A percentile compares a stretch with the other conserved stretches of the same genome.
phyloP scores from a whole-genome alignment of 495 filamentous ascomycete species.

The Poronia punctata region DNA sequence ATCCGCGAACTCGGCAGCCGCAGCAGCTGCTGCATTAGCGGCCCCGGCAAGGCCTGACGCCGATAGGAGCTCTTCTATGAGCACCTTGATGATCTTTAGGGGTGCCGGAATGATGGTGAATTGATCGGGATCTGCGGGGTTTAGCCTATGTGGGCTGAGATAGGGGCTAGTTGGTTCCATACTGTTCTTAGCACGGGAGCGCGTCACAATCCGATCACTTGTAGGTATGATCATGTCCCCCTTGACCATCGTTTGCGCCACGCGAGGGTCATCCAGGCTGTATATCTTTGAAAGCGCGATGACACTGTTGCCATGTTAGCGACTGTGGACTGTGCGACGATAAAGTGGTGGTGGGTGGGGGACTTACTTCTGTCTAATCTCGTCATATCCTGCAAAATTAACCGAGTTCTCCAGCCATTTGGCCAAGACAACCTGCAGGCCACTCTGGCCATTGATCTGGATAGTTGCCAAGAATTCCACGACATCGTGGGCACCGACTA shows the following conservation, averaged over 20 bases:
- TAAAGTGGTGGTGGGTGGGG: not conserved
- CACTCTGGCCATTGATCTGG: conserved; percentile 65
- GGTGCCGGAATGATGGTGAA: conserved; percentile 83
- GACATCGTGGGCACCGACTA: conserved; percentile 80
- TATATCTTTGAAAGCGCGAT: conserved; percentile 88
- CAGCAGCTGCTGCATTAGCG: conserved; percentile 49
- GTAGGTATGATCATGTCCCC: conserved; percentile 82
- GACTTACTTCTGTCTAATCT: conserved; percentile 85
- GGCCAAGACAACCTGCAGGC: conserved; percentile 76
- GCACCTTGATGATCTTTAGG: conserved; percentile 92
- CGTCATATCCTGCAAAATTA: conserved; percentile 93
- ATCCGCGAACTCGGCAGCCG: conserved; percentile 46
- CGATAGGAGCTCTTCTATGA: conserved; percentile 78
- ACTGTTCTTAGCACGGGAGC: conserved; percentile 75
- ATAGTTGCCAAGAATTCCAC: conserved; percentile 84
- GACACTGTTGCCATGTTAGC: conserved; percentile 51
- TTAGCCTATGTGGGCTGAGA: conserved; percentile 7
- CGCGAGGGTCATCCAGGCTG: conserved; percentile 73
- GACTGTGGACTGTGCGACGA: too few species aligned
- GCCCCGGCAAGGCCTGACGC: conserved; percentile 44
- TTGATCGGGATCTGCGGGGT: conserved; percentile 63
- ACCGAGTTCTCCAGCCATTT: conserved; percentile 97
- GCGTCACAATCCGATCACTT: conserved; percentile 83
- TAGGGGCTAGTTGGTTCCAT: conserved; percentile 14
- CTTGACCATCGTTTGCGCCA: conserved; percentile 74